These are phyloP conservation scores for Lentithecium fluviatile DNA, from an alignment of 495 filamentous ascomycete species.

Conservation along the genomic window DNA sequence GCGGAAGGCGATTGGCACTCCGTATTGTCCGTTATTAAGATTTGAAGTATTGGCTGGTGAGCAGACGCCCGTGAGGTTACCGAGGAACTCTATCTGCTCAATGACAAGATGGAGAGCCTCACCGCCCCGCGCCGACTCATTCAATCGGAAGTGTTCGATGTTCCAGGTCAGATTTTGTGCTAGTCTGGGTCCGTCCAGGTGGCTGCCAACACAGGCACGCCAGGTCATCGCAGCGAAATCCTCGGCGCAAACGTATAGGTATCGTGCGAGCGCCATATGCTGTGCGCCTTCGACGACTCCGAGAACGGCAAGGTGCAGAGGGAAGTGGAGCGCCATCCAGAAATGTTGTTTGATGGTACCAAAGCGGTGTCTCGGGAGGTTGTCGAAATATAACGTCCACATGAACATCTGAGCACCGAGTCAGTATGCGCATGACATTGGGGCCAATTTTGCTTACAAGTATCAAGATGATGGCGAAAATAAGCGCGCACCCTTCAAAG, in stretches of 20 bases:
- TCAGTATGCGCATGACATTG: neutral
- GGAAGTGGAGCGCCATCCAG: slow-evolving; percentile 29
- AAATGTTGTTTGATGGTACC: slow-evolving; percentile 28
- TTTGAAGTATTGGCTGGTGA: slow-evolving; percentile 3
- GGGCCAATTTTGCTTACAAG: slow-evolving; percentile 10
- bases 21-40: neutral
- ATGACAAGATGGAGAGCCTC: neutral
- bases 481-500: slow-evolving; percentile 11
- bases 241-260: slow-evolving; percentile 3
- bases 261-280: slow-evolving; percentile 27
- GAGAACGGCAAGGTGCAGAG: slow-evolving; percentile 30
- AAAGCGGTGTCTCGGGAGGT: slow-evolving; percentile 18
- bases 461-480: slow-evolving; percentile 30
- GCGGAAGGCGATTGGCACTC: neutral
- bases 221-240: neutral
- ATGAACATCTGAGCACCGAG: slow-evolving; percentile 18
- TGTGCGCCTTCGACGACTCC: slow-evolving; percentile 32
- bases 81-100: slow-evolving; percentile 5
- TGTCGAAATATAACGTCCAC: slow-evolving; percentile 33
- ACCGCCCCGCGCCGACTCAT: neutral
- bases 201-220: neutral
- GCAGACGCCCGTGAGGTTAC: slow-evolving; percentile 18
- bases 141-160: slow-evolving; percentile 18
- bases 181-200: slow-evolving; percentile 22
- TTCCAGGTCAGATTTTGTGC: neutral